Percentiles rank a stretch among this genome's conserved stretches.
Evolutionary conservation across 108 stramenopile species (phyloP).

Genomic region (Cyclotella distinguenda): DNA sequence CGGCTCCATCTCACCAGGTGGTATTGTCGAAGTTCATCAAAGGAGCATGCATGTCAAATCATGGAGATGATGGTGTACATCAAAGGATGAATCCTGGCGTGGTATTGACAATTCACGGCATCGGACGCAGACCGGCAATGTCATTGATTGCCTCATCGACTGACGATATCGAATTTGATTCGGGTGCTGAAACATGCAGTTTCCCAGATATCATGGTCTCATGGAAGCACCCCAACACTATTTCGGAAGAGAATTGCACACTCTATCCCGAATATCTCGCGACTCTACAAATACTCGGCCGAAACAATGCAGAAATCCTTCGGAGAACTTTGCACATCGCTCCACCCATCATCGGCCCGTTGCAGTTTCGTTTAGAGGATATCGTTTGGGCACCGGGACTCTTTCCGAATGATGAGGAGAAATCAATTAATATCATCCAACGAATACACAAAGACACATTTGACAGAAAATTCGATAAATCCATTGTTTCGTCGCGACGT

Average conservation of each 20-base stretch:
- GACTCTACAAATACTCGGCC: neutral
- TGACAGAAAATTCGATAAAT: neutral
- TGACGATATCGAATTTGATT: neutral
- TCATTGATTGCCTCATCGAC: neutral
- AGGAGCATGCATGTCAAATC: neutral
- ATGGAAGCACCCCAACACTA: conserved; percentile 1
- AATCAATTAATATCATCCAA: conserved; percentile 1
- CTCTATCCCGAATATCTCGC: conserved; percentile 23
- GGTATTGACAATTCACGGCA: conserved; percentile 1
- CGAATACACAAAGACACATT: neutral
- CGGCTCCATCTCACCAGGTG: neutral
- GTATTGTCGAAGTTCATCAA: neutral
- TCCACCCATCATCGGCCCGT: conserved; percentile 11
- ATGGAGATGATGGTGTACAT: neutral
- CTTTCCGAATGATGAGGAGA: conserved; percentile 5
- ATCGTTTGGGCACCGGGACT: conserved; percentile 25
- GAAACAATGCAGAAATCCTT: conserved; percentile 1
- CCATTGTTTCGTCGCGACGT: neutral
- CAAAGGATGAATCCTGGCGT: neutral
- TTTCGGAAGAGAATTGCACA: neutral
- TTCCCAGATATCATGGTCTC: conserved; percentile 3
- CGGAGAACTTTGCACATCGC: conserved; percentile 13
- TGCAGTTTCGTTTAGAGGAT: conserved; percentile 13
- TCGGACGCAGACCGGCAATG: conserved; percentile 10
- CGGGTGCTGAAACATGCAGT: neutral